These are phyloP conservation scores for Hypoxylon sp. DNA, from an alignment of 2,329 filamentous ascomycete species.

Conservation along the genomic window DNA sequence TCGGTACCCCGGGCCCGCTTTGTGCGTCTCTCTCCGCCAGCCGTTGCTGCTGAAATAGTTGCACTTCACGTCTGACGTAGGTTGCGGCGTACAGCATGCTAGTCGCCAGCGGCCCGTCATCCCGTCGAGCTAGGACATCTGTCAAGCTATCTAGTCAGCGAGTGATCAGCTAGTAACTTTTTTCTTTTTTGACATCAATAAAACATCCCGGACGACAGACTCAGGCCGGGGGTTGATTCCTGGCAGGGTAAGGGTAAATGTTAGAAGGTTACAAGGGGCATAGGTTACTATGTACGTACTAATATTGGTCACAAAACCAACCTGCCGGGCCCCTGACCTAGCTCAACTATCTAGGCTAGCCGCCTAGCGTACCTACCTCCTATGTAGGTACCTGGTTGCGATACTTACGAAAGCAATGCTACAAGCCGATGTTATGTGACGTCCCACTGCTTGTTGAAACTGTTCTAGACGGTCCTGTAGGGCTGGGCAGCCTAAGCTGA, in stretches of 20 bases:
- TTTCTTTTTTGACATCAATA: too few species aligned
- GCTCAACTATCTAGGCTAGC: background rate
- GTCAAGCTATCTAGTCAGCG: background rate
- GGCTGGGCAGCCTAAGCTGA: slow-evolving; percentile 6
- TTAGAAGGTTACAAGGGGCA: background rate
- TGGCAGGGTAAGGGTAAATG: slow-evolving; percentile 3
- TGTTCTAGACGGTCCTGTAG: slow-evolving; percentile 8
- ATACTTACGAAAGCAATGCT: background rate
- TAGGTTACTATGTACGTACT: too few species aligned
- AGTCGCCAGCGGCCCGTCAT: slow-evolving; percentile 6
- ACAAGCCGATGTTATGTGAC: background rate
- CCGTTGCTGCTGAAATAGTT: background rate
- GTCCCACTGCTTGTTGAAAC: slow-evolving; percentile 3
- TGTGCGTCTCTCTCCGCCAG: background rate
- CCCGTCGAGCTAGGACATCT: background rate
- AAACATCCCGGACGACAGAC: too few species aligned
- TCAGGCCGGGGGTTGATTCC: too few species aligned
- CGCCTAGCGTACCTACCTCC: too few species aligned
- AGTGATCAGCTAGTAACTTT: too few species aligned
- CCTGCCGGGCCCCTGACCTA: slow-evolving; percentile 1
- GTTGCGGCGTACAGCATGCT: background rate
- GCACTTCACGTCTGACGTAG: background rate
- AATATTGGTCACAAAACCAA: background rate
- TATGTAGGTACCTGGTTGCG: too few species aligned
- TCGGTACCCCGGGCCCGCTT: background rate